Evolutionary conservation across 2,329 filamentous ascomycete genomes (phyloP), one percentile per base, ranked within the genome.

Genomic region (Trichoderma sp.): DNA sequence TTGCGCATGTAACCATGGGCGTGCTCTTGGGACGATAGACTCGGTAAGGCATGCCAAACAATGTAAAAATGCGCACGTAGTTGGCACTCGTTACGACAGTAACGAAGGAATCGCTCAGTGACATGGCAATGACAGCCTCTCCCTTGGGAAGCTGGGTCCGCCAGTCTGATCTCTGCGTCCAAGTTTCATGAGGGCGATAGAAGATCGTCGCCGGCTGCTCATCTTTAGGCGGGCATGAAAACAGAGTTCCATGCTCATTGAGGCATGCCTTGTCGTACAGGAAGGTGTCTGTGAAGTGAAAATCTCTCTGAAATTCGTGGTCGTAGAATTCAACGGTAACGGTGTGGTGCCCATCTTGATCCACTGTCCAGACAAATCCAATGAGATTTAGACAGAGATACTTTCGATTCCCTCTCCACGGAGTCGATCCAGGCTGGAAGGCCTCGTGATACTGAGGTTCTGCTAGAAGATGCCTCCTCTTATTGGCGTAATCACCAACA

Each of bases 301-400:
- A 97, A 78, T 98, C 94, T 59, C 95, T 88, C 77, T 97, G 91
- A 69, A 91, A 90, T 73, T 97, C 94, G 69, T 94, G 91, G 78
- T 99, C 96, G 78, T 98, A 97, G 78, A 99, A 99, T 75, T 98
- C 96, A 2, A 98, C 94, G 0, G 94, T 97, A 13, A 99, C 90
- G 1, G 96, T 99, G 77, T 98, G 89, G 74, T 95, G 91, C 0
- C 91, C 92, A 76, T 97, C 94, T 79, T 99, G 96, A 74, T 97
- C 92, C 21, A 99, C 93, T 0, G 95, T 98, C 93, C 96, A 99
- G 10, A 97, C 92, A 76, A 96, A 96, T 0, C 96, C 96, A 65
- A 94, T 92, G 69, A 99, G 83, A 77, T 98, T 98, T 51, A 98
- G 86, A 76, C 93, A 97, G 0, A 99, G 86, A 77, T 99, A 97